These are phyloP conservation scores for Amorphotheca resinae DNA, from an alignment of 495 filamentous ascomycete species.

Conservation along the genomic window DNA sequence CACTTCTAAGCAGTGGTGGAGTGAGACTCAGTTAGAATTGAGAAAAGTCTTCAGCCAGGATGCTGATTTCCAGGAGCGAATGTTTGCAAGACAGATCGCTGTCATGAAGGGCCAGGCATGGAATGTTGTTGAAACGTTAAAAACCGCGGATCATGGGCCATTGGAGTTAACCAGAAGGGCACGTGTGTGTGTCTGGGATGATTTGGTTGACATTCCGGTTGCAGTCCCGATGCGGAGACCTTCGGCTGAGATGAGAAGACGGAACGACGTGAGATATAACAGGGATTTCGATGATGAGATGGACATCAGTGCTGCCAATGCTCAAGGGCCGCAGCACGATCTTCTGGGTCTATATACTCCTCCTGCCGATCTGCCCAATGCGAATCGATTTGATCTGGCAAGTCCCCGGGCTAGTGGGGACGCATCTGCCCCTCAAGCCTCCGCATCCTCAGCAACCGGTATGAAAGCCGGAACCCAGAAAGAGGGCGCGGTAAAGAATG, in stretches of 20 bases:
- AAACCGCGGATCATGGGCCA: slow-evolving; percentile 81
- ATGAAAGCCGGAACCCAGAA: slow-evolving; percentile 9
- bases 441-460: slow-evolving; percentile 6
- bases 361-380: slow-evolving; percentile 58
- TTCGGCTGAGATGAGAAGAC: slow-evolving; percentile 61
- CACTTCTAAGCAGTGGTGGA: slow-evolving; percentile 94
- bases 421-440: slow-evolving; percentile 2
- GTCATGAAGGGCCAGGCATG: slow-evolving; percentile 99
- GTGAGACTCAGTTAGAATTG: slow-evolving; percentile 77
- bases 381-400: slow-evolving; percentile 74
- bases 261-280: slow-evolving; percentile 32
- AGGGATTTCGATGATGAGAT: slow-evolving; percentile 50
- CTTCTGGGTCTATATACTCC: slow-evolving; percentile 54
- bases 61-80: slow-evolving; percentile 91
- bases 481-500: slow-evolving; percentile 2
- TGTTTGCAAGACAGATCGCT: slow-evolving; percentile 93
- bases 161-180: slow-evolving; percentile 83
- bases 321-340: slow-evolving; percentile 48
- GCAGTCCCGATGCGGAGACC: slow-evolving; percentile 79
- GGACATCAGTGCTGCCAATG: slow-evolving; percentile 71
- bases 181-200: slow-evolving; percentile 95
- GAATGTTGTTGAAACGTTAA: slow-evolving; percentile 97
- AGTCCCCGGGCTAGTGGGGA: slow-evolving; percentile 29
- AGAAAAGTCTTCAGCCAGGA: slow-evolving; percentile 80
- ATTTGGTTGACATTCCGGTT: slow-evolving; percentile 88